Percentiles rank a stretch among this genome's conserved stretches.
These are phyloP conservation scores for Termitomyces sp. DNA, from an alignment of 768 basidiomycete species.

Conservation along the genomic window DNA sequence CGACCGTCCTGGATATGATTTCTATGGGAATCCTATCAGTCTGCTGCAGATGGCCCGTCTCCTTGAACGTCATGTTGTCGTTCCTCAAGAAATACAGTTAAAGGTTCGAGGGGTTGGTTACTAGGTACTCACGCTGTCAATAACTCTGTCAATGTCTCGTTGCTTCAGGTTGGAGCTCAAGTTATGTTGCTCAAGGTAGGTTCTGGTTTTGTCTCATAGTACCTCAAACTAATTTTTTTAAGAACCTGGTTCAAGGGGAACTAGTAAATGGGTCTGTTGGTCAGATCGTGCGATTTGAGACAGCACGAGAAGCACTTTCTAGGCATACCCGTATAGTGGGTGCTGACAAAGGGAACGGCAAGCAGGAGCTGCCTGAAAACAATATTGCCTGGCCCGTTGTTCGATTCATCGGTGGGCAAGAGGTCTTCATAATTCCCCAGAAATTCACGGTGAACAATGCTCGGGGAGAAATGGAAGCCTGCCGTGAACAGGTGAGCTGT, in stretches of 20 bases:
- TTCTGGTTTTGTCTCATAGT: not conserved
- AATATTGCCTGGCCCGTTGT: slow-evolving; percentile 56
- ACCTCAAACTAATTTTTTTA: not conserved
- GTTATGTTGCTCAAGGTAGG: slow-evolving; percentile 78
- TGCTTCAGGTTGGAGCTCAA: slow-evolving; percentile 67
- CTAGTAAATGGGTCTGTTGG: slow-evolving; percentile 75
- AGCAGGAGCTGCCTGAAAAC: slow-evolving; percentile 8
- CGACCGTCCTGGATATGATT: slow-evolving; percentile 47
- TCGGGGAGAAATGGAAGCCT: slow-evolving; percentile 56
- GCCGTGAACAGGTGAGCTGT: slow-evolving; percentile 49
- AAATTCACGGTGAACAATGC: slow-evolving; percentile 67
- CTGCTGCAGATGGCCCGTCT: slow-evolving; percentile 38
- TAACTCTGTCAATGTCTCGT: not conserved
- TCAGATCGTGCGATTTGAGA: slow-evolving; percentile 45
- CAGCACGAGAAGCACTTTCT: slow-evolving; percentile 40
- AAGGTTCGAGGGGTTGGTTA: slow-evolving; percentile 39
- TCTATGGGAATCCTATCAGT: slow-evolving; percentile 34
- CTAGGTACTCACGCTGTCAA: not conserved
- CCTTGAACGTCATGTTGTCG: slow-evolving; percentile 57
- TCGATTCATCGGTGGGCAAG: slow-evolving; percentile 49
- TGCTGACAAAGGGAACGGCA: slow-evolving; percentile 29
- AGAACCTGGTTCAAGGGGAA: slow-evolving; percentile 69
- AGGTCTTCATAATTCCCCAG: slow-evolving; percentile 47
- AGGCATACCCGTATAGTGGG: slow-evolving; percentile 36
- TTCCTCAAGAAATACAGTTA: slow-evolving; percentile 40